These are phyloP conservation scores for Yarrowia yakushimensis DNA, from an alignment of 805 yeast genomes.

Conservation along the genomic window DNA sequence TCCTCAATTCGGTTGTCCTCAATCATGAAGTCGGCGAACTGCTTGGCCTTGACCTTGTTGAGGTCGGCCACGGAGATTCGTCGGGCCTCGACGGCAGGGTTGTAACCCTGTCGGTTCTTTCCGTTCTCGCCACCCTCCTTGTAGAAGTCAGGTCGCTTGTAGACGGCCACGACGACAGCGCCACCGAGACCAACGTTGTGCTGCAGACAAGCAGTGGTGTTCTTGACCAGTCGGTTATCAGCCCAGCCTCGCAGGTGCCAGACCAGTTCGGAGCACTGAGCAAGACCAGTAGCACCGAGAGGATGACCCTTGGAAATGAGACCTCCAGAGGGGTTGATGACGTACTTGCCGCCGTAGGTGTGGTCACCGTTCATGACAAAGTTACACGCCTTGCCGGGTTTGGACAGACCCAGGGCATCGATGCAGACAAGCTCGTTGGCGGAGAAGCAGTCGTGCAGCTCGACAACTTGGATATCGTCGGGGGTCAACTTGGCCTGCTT, in stretches of 20 bases:
- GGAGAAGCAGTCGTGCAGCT: slow-evolving; percentile 34
- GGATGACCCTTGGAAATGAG: slow-evolving; percentile 34
- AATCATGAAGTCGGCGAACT: slow-evolving; percentile 23
- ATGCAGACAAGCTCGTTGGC: slow-evolving; percentile 33
- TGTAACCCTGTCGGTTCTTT: slow-evolving; percentile 31
- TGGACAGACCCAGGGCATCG: slow-evolving; percentile 32
- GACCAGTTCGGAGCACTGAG: slow-evolving; percentile 33
- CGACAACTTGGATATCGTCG: slow-evolving; percentile 33
- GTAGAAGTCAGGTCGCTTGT: slow-evolving; percentile 29
- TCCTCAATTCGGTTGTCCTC: slow-evolving; percentile 26
- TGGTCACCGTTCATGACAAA: slow-evolving; percentile 31
- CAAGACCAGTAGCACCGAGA: slow-evolving; percentile 34
- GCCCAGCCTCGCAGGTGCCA: slow-evolving; percentile 36
- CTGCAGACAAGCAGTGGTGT: slow-evolving; percentile 30
- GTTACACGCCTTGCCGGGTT: slow-evolving; percentile 32
- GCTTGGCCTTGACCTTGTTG: slow-evolving; percentile 26
- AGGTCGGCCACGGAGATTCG: slow-evolving; percentile 27
- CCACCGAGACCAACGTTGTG: slow-evolving; percentile 34
- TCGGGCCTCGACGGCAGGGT: slow-evolving; percentile 32
- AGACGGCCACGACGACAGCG: slow-evolving; percentile 32
- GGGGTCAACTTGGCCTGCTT: slow-evolving; percentile 30
- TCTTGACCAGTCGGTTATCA: slow-evolving; percentile 31
- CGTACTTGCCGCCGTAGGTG: slow-evolving; percentile 33
- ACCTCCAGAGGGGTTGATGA: slow-evolving; percentile 34
- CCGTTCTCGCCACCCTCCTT: slow-evolving; percentile 29